Conservation (phyloP, 768 basidiomycete genomes). For the Calocybe cyanea region DNA sequence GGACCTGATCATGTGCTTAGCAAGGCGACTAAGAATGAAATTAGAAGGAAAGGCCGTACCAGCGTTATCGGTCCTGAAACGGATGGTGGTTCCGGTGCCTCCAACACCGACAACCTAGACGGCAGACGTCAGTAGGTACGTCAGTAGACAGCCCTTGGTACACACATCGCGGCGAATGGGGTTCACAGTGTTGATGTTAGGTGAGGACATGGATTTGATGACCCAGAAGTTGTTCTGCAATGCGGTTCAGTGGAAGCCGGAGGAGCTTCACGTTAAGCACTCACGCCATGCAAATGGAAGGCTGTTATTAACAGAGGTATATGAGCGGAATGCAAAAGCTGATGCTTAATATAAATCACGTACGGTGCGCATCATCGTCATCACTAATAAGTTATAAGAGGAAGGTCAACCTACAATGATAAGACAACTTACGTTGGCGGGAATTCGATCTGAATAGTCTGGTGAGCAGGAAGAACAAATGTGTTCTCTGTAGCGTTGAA, state of each 20-base stretch:
- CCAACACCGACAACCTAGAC: conserved; percentile 15
- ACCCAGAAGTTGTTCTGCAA: conserved; percentile 32
- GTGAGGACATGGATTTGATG: conserved; percentile 30
- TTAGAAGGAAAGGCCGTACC: conserved; percentile 1
- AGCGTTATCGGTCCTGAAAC: conserved; percentile 18
- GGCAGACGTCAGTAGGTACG: not conserved
- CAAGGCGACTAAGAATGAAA: not conserved
- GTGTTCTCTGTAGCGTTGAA: conserved; percentile 33
- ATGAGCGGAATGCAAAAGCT: not conserved
- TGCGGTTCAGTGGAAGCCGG: not conserved
- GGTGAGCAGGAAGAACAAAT: conserved; percentile 34
- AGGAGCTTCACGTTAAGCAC: conserved; percentile 5
- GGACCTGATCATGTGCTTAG: conserved; percentile 8
- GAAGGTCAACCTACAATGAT: not conserved
- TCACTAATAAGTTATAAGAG: conserved; percentile 16
- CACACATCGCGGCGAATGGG: conserved; percentile 29
- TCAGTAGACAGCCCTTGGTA: not conserved
- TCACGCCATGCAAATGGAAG: conserved; percentile 23
- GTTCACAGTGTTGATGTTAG: conserved; percentile 36
- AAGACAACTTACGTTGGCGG: conserved; percentile 20
- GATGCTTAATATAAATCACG: not conserved
- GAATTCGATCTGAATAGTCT: conserved; percentile 36
- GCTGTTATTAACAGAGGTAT: conserved; percentile 5
- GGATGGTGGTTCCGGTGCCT: conserved; percentile 17
- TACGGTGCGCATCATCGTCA: conserved; percentile 24